phyloP scores from a whole-genome alignment of 73 alveolate genomes.

The Stentor roeselii region DNA sequence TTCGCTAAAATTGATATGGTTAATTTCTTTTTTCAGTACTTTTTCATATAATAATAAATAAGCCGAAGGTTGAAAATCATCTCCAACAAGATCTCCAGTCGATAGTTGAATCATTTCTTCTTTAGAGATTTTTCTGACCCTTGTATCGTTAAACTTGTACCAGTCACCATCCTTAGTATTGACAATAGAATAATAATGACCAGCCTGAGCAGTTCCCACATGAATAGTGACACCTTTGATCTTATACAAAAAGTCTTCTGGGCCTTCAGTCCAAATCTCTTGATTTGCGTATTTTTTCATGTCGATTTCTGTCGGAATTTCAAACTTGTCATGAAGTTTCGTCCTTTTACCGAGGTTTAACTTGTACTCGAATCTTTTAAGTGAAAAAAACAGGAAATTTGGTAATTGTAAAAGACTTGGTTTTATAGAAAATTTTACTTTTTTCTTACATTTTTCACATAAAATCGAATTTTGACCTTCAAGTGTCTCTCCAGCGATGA shows the following conservation, averaged over 20 bases:
- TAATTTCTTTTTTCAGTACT: no score
- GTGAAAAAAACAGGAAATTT: conserved; percentile 38
- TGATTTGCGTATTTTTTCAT: not conserved
- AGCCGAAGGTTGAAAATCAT: not conserved
- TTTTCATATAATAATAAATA: not conserved
- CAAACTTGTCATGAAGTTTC: not conserved
- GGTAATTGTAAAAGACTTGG: conserved; percentile 89
- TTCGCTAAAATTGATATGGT: no score
- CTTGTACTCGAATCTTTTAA: not conserved
- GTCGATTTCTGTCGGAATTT: not conserved
- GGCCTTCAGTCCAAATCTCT: conserved; percentile 55
- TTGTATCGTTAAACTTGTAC: not conserved
- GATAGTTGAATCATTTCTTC: not conserved
- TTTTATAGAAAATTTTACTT: conserved; percentile 86
- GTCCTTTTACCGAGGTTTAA: not conserved
- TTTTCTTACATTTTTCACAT: conserved; percentile 94
- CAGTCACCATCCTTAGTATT: not conserved
- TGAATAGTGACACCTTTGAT: conserved; percentile 92
- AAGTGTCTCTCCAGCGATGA: conserved; percentile 92
- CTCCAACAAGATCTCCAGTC: not conserved
- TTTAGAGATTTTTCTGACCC: not conserved
- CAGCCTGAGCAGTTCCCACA: conserved; percentile 93
- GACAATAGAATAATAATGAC: conserved; percentile 91
- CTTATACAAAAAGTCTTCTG: no score
- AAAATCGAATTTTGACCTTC: conserved; percentile 96